Evolutionary conservation across 1,139 yeast species (phyloP).

Genomic region (Williopsis jadinii): DNA sequence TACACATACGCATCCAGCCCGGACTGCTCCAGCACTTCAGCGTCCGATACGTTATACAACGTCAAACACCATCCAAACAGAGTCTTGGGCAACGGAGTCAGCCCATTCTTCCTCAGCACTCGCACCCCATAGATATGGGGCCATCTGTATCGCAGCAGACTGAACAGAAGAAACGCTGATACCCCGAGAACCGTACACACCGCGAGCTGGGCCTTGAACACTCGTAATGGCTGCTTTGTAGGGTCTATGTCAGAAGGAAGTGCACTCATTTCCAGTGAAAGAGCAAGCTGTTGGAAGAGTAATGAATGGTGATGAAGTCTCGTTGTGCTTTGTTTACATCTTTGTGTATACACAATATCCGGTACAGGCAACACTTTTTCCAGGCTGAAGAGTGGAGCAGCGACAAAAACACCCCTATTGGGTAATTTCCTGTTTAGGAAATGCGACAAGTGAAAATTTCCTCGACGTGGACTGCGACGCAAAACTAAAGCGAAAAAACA

Average conservation of each 20-base stretch:
- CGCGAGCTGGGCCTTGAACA: slow-evolving; percentile 34
- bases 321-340: too few species aligned
- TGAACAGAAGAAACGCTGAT: slow-evolving; percentile 37
- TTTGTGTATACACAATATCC: too few species aligned
- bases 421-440: too few species aligned
- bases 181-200: slow-evolving; percentile 37
- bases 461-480: too few species aligned
- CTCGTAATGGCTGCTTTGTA: slow-evolving; percentile 22
- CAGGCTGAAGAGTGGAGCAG: too few species aligned
- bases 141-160: slow-evolving; percentile 34
- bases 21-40: slow-evolving; percentile 52
- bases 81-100: slow-evolving; percentile 32
- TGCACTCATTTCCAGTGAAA: slow-evolving; percentile 15
- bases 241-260: slow-evolving; percentile 23
- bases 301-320: too few species aligned
- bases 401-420: too few species aligned
- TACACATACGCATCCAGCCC: slow-evolving; percentile 68
- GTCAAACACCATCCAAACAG: slow-evolving; percentile 54
- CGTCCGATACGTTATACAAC: slow-evolving; percentile 41
- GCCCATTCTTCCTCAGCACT: slow-evolving; percentile 19
- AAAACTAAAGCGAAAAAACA: too few species aligned
- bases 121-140: slow-evolving; percentile 42
- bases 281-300: too few species aligned
- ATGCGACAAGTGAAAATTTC: too few species aligned
- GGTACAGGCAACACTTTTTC: too few species aligned